Percentiles rank a stretch among this genome's conserved stretches.
These are phyloP conservation scores for Alternaria rosae DNA, from an alignment of 2,329 filamentous ascomycete genomes.

Conservation along the genomic window DNA sequence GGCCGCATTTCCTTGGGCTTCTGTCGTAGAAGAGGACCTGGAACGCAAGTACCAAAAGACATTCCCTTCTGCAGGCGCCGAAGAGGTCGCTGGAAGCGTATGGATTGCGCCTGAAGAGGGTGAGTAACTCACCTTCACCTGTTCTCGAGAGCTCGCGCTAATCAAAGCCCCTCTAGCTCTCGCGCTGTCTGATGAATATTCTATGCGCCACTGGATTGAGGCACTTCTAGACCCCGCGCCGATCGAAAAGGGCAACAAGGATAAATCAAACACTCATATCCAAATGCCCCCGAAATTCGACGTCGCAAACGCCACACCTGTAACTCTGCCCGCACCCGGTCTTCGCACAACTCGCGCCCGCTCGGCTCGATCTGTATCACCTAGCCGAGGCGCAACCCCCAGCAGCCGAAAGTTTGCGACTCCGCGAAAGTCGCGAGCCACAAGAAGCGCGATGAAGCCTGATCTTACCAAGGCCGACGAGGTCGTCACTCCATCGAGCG, in stretches of 20 bases:
- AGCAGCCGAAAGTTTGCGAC: conserved; percentile 57
- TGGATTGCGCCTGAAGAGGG: conserved; percentile 86
- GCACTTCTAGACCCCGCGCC: conserved; percentile 90
- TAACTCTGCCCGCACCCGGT: conserved; percentile 18
- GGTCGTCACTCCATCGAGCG: conserved; percentile 56
- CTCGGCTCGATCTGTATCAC: conserved; percentile 66
- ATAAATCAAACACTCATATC: conserved; percentile 75
- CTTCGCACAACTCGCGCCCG: conserved; percentile 57
- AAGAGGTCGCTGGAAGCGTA: conserved; percentile 95
- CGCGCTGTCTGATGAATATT: conserved; percentile 83
- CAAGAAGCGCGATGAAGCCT: conserved; percentile 46
- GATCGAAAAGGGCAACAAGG: conserved; percentile 71
- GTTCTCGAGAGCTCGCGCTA: conserved; percentile 11
- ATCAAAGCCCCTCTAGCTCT: conserved; percentile 67
- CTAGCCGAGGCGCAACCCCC: conserved; percentile 59
- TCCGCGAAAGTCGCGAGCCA: conserved; percentile 62
- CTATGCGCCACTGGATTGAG: conserved; percentile 83
- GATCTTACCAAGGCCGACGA: conserved; percentile 44
- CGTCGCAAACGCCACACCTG: conserved; percentile 53
- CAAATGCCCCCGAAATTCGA: conserved; percentile 82
- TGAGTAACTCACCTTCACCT: conserved; percentile 44
- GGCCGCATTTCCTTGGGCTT: conserved; percentile 82
- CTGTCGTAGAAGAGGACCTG: conserved; percentile 72
- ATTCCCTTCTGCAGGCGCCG: conserved; percentile 78
- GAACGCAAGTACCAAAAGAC: conserved; percentile 88